phyloP scores from a whole-genome alignment of 495 filamentous ascomycete species.

The Talaromyces nanjingensis region DNA sequence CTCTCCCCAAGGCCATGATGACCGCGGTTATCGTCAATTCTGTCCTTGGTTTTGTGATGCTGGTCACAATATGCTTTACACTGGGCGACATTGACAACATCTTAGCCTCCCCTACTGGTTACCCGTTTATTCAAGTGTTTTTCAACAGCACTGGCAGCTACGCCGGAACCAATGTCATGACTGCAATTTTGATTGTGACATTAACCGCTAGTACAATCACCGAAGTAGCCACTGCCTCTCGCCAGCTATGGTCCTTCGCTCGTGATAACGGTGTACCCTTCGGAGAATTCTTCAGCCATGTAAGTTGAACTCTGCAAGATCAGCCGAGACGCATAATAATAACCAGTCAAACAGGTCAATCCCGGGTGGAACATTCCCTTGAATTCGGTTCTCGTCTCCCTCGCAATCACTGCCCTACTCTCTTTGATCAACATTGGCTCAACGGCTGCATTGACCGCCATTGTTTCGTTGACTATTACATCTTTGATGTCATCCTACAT shows the following conservation, averaged over 20 bases:
- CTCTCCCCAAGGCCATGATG: constrained; percentile 50
- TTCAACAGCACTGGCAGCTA: constrained; percentile 39
- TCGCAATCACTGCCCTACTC: constrained; percentile 39
- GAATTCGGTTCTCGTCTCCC: constrained; percentile 41
- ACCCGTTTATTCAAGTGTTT: constrained; percentile 50
- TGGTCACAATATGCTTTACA: constrained; percentile 46
- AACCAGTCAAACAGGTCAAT: constrained; percentile 28
- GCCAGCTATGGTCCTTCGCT: constrained; percentile 53
- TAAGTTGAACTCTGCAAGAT: constrained; percentile 19
- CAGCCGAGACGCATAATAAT: not conserved
- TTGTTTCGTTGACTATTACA: constrained; percentile 38
- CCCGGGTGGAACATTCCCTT: constrained; percentile 45
- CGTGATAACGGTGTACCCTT: constrained; percentile 51
- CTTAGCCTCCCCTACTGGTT: constrained; percentile 31
- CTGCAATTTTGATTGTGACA: constrained; percentile 42
- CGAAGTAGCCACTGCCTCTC: constrained; percentile 48
- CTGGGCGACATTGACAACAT: constrained; percentile 41
- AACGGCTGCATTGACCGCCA: constrained; percentile 36
- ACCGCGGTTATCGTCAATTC: constrained; percentile 42
- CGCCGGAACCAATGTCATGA: constrained; percentile 42
- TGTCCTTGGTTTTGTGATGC: constrained; percentile 43
- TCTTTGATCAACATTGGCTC: constrained; percentile 50
- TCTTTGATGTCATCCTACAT: constrained; percentile 43
- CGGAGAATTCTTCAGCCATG: constrained; percentile 41
- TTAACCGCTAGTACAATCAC: constrained; percentile 43